Conservation (phyloP, 1,284 basidiomycete species). For the Sanghuangporus sanghuang region DNA sequence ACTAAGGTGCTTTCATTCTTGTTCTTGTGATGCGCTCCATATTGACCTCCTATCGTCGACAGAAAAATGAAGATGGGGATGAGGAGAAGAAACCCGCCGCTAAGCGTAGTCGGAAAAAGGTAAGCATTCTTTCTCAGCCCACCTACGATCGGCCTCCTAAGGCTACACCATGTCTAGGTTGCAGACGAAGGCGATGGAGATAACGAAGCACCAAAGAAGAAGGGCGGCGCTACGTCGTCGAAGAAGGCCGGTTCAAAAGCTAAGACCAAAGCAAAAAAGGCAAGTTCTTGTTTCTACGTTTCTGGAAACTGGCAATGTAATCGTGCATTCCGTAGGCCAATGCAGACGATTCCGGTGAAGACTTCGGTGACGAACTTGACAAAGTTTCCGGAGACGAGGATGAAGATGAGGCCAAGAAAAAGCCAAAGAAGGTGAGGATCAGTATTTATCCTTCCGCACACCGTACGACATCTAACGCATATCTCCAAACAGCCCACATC, state of each 20-base stretch:
- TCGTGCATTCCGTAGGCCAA: not conserved
- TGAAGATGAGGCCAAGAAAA: conserved; percentile 31
- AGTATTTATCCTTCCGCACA: not conserved
- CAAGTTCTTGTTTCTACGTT: not conserved
- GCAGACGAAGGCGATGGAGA: conserved; percentile 18
- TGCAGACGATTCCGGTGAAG: conserved; percentile 16
- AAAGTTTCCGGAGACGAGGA: conserved; percentile 17
- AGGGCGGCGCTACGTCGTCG: conserved; percentile 24
- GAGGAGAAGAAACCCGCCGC: conserved; percentile 12
- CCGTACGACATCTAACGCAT: not conserved
- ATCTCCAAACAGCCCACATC: not conserved
- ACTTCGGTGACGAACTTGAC: conserved; percentile 16
- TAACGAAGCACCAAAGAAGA: conserved; percentile 30
- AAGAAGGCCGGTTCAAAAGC: not conserved
- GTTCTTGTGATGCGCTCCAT: not conserved
- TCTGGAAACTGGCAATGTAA: not conserved
- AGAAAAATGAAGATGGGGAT: conserved; percentile 19
- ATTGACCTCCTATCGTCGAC: not conserved
- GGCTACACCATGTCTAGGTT: not conserved
- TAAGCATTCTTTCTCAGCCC: not conserved
- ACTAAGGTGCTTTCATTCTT: conserved; percentile 1
- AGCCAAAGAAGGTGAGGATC: conserved; percentile 34
- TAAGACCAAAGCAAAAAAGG: conserved; percentile 19
- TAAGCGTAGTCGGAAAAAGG: conserved; percentile 13
- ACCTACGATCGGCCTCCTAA: not conserved